These are phyloP conservation scores for Penicillium manginii DNA, from an alignment of 495 filamentous ascomycete species.

Conservation along the genomic window DNA sequence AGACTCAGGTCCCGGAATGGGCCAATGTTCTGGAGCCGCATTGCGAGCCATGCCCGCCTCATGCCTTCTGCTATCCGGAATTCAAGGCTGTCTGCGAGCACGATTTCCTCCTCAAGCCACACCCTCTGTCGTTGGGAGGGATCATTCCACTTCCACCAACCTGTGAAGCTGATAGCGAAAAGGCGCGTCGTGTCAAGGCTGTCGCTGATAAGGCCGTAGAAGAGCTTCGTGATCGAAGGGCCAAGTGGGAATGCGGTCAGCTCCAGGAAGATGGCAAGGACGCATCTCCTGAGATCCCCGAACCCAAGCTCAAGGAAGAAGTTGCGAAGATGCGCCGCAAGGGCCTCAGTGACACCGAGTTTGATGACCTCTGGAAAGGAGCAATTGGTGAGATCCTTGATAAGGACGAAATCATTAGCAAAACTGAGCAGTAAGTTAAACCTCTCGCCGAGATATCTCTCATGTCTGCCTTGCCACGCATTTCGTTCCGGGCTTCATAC, in stretches of 20 bases:
- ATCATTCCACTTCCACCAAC: constrained; percentile 83
- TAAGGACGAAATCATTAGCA: constrained; percentile 78
- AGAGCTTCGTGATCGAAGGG: constrained; percentile 81
- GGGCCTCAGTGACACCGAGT: constrained; percentile 82
- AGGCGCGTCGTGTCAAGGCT: constrained; percentile 80
- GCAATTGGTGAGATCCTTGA: constrained; percentile 83
- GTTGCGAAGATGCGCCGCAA: constrained; percentile 73
- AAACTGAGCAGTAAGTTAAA: constrained; percentile 74
- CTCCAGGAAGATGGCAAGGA: constrained; percentile 63
- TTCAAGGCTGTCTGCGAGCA: constrained; percentile 79
- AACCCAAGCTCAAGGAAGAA: constrained; percentile 74
- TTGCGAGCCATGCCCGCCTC: constrained; percentile 89
- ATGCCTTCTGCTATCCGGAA: constrained; percentile 84
- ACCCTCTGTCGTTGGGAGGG: constrained; percentile 82
- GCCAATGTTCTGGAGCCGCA: constrained; percentile 69
- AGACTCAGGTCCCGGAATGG: constrained; percentile 68
- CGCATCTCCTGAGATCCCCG: constrained; percentile 67
- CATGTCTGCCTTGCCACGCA: constrained; percentile 15
- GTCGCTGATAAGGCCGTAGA: constrained; percentile 89
- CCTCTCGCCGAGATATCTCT: constrained; percentile 37
- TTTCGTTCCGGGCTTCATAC: constrained; percentile 23
- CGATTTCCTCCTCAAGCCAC: constrained; percentile 82
- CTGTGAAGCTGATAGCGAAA: constrained; percentile 95
- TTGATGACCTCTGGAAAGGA: constrained; percentile 86
- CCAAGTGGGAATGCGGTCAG: constrained; percentile 89